These are phyloP conservation scores for Globisporangium canariense DNA, from an alignment of 352 stramenopile species.

Conservation along the genomic window DNA sequence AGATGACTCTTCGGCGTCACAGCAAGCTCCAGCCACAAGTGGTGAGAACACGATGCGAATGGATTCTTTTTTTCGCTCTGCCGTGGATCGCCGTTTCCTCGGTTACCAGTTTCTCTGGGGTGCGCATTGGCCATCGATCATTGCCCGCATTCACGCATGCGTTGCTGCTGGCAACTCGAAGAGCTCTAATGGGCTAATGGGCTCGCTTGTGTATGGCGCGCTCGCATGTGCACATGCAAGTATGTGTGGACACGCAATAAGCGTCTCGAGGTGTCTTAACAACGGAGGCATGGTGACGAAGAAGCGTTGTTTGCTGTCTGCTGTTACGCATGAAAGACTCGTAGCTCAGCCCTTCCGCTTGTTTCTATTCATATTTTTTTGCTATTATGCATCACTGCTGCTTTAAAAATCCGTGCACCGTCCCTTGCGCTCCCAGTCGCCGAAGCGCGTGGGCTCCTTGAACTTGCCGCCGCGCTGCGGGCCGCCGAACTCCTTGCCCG, in stretches of 20 bases:
- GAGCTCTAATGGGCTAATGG: neutral
- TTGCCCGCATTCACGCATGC: too few relatives aligned
- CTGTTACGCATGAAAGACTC: neutral
- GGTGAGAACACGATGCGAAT: neutral
- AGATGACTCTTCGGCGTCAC: constrained; percentile 5
- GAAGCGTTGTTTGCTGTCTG: neutral
- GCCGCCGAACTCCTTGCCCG: constrained; percentile 91
- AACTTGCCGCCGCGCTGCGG: constrained; percentile 91
- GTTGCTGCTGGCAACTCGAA: neutral
- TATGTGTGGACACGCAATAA: too few relatives aligned
- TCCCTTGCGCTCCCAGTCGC: constrained; percentile 98
- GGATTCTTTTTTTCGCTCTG: neutral
- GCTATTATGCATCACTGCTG: neutral
- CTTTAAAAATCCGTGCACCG: constrained; percentile 94
- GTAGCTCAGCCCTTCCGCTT: neutral
- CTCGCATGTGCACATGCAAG: neutral
- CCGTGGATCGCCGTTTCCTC: neutral
- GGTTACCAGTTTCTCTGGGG: neutral
- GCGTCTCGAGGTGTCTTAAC: neutral
- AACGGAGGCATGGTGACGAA: neutral
- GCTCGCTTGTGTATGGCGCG: neutral
- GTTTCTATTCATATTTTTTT: neutral
- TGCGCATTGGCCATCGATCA: neutral
- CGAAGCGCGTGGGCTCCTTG: constrained; percentile 95
- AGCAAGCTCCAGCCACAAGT: neutral